Percentiles rank a stretch among this genome's conserved stretches.
Conservation (phyloP, 225 moss, liverwort and hornwort genomes). For the Asterella californica region DNA sequence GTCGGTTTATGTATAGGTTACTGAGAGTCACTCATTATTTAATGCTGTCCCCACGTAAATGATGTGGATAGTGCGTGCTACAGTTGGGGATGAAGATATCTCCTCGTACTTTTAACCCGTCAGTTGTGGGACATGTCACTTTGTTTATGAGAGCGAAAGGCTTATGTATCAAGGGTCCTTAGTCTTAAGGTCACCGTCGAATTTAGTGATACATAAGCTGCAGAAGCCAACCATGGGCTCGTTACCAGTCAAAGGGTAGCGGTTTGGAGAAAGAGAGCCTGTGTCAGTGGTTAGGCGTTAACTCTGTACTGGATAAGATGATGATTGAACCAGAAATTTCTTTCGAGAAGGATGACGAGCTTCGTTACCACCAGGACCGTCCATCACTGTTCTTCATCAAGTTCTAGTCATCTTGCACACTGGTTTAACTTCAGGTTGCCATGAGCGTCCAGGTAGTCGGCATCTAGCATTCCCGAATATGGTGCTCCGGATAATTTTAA, state of each 20-base stretch:
- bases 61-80: not conserved
- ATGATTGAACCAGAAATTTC: not conserved
- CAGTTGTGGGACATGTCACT: not conserved
- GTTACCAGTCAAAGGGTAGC: not conserved
- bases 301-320: not conserved
- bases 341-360: not conserved
- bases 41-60: constrained; percentile 10
- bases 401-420: not conserved
- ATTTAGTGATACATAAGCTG: not conserved
- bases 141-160: not conserved
- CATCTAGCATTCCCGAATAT: no score
- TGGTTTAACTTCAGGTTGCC: no score
- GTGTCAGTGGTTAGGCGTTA: not conserved
- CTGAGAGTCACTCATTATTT: constrained; percentile 10
- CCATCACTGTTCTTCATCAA: not conserved
- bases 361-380: not conserved
- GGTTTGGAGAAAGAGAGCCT: not conserved
- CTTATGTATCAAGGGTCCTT: not conserved
- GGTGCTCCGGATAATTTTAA: no score
- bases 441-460: no score
- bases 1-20: constrained; percentile 4
- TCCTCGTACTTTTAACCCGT: not conserved
- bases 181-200: not conserved
- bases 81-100: constrained; percentile 8
- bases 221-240: not conserved